Evolutionary conservation across 2,329 filamentous ascomycete genomes (phyloP).

Genomic region (Tolypocladium pustulatum): DNA sequence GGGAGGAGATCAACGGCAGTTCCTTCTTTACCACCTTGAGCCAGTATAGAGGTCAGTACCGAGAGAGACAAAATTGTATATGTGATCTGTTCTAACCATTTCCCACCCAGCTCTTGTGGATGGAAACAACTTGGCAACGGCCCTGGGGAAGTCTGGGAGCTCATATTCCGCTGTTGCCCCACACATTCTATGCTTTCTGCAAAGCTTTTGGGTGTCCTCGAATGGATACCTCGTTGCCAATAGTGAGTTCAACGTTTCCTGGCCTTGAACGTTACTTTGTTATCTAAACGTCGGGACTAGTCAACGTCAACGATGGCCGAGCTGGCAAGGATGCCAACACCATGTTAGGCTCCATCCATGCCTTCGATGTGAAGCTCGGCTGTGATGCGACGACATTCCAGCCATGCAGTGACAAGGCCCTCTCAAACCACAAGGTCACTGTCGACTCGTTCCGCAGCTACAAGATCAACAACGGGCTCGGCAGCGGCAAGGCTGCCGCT

Average conservation of each 20-base stretch:
- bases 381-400: constrained; percentile 68
- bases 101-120: constrained; percentile 42
- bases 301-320: constrained; percentile 50
- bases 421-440: constrained; percentile 68
- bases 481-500: constrained; percentile 47
- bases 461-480: constrained; percentile 54
- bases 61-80: not conserved
- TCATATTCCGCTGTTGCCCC: constrained; percentile 56
- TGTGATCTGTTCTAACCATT: not conserved
- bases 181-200: constrained; percentile 61
- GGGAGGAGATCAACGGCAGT: constrained; percentile 69
- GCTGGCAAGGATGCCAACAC: constrained; percentile 64
- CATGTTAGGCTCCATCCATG: constrained; percentile 54
- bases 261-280: too few species aligned
- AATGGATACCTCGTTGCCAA: constrained; percentile 58
- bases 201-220: constrained; percentile 58
- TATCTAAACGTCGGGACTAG: constrained; percentile 10
- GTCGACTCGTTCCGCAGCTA: constrained; percentile 71
- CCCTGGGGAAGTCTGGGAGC: constrained; percentile 48
- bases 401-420: constrained; percentile 58
- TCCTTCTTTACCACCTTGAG: constrained; percentile 70
- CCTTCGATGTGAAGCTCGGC: constrained; percentile 54
- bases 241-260: constrained; percentile 32
- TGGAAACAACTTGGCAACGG: constrained; percentile 54
- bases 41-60: constrained; percentile 49